Conservation (phyloP, 2,329 filamentous ascomycete species). For the Alternaria viburni region DNA sequence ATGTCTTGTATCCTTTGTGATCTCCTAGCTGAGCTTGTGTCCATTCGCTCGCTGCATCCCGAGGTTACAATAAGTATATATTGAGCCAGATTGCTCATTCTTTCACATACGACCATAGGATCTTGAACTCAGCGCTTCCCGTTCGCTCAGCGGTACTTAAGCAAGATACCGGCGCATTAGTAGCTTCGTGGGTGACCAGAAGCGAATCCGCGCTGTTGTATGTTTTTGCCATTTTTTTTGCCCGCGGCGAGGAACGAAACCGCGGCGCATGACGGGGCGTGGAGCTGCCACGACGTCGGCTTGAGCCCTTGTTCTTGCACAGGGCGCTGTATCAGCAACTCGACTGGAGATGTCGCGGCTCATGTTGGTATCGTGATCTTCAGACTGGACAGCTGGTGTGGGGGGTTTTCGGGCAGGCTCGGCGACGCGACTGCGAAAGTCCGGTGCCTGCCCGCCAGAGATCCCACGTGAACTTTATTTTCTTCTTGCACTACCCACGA, state of each 20-base stretch:
- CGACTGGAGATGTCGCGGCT: too few relatives aligned
- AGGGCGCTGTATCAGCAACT: too few relatives aligned
- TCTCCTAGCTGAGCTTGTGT: too few relatives aligned
- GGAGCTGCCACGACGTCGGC: neutral
- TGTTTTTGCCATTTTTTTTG: too few relatives aligned
- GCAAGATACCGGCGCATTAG: neutral
- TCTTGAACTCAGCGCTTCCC: too few relatives aligned
- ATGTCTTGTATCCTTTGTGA: too few relatives aligned
- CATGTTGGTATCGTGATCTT: too few relatives aligned
- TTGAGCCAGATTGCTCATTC: too few relatives aligned
- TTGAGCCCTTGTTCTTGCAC: neutral
- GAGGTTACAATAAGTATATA: too few relatives aligned
- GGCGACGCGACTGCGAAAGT: neutral
- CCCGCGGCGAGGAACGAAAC: rapidly evolving
- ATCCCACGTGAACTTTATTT: neutral
- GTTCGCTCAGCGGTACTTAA: too few relatives aligned
- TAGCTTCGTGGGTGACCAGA: neutral
- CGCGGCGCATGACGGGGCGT: neutral
- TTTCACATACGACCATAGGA: too few relatives aligned
- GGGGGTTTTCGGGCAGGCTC: neutral
- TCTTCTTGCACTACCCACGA: neutral
- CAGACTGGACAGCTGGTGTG: neutral
- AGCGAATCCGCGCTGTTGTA: neutral
- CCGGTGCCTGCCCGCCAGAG: neutral
- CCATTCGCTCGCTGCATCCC: too few relatives aligned